Evolutionary conservation across 164 flowering plant species (phyloP).

Genomic region (Akebia trifoliata): DNA sequence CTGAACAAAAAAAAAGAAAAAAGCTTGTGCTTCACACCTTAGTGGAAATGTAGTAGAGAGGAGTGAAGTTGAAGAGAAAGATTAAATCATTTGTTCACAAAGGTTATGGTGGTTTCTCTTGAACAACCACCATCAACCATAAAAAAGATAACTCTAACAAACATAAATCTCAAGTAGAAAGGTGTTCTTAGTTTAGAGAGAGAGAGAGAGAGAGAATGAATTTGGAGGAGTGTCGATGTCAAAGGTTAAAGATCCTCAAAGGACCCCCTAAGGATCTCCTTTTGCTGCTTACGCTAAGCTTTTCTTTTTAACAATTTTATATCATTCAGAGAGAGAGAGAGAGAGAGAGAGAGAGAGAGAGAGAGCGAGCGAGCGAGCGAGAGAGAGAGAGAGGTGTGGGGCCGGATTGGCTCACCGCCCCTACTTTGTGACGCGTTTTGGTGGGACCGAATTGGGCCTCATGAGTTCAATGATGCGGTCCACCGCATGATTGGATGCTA

Average conservation of each 20-base stretch:
- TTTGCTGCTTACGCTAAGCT: constrained; percentile 26
- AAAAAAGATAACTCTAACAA: background rate
- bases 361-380: background rate
- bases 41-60: background rate
- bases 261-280: constrained; percentile 20
- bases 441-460: constrained; percentile 11
- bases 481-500: constrained; percentile 20
- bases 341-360: background rate
- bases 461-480: constrained; percentile 20
- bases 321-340: background rate
- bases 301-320: constrained; percentile 9
- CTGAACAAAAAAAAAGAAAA: constrained; percentile 6
- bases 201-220: background rate
- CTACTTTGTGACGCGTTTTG: background rate
- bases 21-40: constrained; percentile 14
- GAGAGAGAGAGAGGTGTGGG: background rate
- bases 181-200: constrained; percentile 4
- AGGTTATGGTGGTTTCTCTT: constrained; percentile 10
- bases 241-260: constrained; percentile 8
- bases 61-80: constrained; percentile 19
- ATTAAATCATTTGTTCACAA: constrained; percentile 5
- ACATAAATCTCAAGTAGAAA: background rate
- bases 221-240: constrained; percentile 17
- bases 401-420: constrained; percentile 10
- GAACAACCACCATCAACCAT: constrained; percentile 17